Percentiles rank a stretch among this genome's conserved stretches.
These are phyloP conservation scores for Gamsiella multidivaricata DNA, from an alignment of 192 early-diverging fungal species.

Conservation along the genomic window DNA sequence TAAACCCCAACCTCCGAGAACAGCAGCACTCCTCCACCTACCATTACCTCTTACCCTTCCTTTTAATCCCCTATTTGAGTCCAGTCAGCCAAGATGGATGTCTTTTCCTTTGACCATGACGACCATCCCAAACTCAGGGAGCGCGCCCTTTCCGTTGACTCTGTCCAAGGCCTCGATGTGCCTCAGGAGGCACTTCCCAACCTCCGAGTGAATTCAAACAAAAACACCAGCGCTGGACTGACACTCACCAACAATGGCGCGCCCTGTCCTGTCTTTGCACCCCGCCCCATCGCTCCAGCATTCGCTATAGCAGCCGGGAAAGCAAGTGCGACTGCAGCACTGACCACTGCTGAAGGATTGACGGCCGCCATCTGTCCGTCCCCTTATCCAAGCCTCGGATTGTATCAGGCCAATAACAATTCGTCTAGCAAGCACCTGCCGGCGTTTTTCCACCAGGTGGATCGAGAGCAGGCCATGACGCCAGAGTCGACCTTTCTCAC, in stretches of 20 bases:
- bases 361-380: conserved; percentile 6
- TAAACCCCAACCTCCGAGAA: neutral
- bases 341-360: conserved; percentile 2
- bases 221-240: conserved; percentile 9
- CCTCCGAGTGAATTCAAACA: conserved; percentile 12
- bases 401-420: conserved; percentile 28
- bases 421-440: conserved; percentile 52
- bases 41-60: neutral
- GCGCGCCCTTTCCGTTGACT: conserved; percentile 50
- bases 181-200: conserved; percentile 23
- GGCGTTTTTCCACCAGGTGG: conserved; percentile 40
- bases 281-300: conserved; percentile 27
- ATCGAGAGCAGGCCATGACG: conserved; percentile 48
- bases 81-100: conserved; percentile 43
- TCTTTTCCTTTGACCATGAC: conserved; percentile 65
- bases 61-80: neutral
- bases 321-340: neutral
- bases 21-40: conserved; percentile 5
- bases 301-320: conserved; percentile 1
- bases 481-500: conserved; percentile 39
- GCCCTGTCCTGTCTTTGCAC: conserved; percentile 29
- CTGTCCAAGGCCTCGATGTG: conserved; percentile 11
- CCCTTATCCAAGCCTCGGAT: neutral
- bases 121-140: conserved; percentile 54
- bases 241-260: neutral